phyloP scores from a whole-genome alignment of 1,284 basidiomycete species.

The Amylostereum areolatum region DNA sequence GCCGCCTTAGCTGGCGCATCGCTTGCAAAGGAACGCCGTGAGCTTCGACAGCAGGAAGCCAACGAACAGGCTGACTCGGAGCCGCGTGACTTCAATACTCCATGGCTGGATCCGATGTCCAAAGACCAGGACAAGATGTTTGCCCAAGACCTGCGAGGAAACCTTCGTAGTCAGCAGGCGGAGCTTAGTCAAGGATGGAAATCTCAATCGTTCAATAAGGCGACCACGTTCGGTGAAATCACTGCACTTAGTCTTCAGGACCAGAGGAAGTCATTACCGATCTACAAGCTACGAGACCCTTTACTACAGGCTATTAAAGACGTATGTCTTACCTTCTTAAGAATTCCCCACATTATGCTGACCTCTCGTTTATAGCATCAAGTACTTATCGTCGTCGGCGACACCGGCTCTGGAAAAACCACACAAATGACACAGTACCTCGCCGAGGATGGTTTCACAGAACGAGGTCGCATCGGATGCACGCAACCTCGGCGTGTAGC shows the following conservation, averaged over 20 bases:
- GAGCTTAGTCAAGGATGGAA: constrained; percentile 89
- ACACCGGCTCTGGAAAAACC: constrained; percentile 82
- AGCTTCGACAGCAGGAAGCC: constrained; percentile 89
- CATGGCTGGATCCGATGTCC: constrained; percentile 99
- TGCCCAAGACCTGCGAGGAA: constrained; percentile 89
- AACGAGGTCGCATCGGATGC: constrained; percentile 88
- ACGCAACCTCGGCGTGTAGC: constrained; percentile 98
- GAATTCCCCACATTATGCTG: constrained; percentile 11
- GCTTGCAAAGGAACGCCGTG: constrained; percentile 91
- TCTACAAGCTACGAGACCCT: constrained; percentile 93
- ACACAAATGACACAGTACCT: constrained; percentile 79
- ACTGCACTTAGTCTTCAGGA: constrained; percentile 91
- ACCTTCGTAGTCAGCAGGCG: constrained; percentile 77
- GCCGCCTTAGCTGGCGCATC: constrained; percentile 92
- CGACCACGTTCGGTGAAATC: constrained; percentile 94
- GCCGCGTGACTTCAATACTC: constrained; percentile 87
- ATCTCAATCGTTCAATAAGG: constrained; percentile 90
- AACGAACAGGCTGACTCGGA: constrained; percentile 95
- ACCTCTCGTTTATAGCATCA: constrained; percentile 67
- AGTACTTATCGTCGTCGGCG: constrained; percentile 85
- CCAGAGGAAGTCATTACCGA: constrained; percentile 87
- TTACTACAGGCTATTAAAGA: constrained; percentile 89
- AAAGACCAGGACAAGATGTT: constrained; percentile 83
- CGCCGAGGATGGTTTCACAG: constrained; percentile 71
- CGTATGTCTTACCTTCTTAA: constrained; percentile 38